phyloP scores from a whole-genome alignment of 495 filamentous ascomycete genomes.

The Gamarada debralockiae region DNA sequence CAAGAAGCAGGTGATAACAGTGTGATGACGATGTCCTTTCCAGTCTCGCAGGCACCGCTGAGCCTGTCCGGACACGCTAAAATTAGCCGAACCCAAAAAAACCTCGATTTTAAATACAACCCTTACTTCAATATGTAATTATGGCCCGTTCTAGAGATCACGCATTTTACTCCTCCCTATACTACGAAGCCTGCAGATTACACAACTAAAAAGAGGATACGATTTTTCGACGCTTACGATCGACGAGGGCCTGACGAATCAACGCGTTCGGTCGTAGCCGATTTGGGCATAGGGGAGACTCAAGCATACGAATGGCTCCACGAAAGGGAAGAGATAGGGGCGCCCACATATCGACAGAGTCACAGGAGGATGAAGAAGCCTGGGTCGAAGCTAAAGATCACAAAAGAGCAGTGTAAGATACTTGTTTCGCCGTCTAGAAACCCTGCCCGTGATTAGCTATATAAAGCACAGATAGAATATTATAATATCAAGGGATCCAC shows the following conservation, averaged over 20 bases:
- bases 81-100: too few relatives aligned
- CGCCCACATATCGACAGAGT: background rate
- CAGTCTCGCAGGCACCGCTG: too few relatives aligned
- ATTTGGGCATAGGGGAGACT: too few relatives aligned
- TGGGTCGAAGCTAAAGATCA: background rate
- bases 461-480: constrained; percentile 16
- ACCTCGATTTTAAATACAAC: too few relatives aligned
- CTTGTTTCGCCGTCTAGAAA: too few relatives aligned
- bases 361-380: background rate
- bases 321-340: background rate
- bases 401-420: background rate
- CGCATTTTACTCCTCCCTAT: background rate
- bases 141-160: background rate
- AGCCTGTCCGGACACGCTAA: too few relatives aligned
- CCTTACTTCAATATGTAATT: too few relatives aligned
- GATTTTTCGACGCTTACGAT: too few relatives aligned
- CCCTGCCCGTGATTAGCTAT: background rate
- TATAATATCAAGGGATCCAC: background rate
- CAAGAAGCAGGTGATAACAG: too few relatives aligned
- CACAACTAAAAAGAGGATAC: background rate
- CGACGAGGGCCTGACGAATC: background rate
- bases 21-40: too few relatives aligned
- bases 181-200: background rate
- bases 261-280: background rate
- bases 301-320: background rate